Evolutionary conservation across 345 rosid genomes (phyloP).

Genomic region (Eucalyptus polybractea): DNA sequence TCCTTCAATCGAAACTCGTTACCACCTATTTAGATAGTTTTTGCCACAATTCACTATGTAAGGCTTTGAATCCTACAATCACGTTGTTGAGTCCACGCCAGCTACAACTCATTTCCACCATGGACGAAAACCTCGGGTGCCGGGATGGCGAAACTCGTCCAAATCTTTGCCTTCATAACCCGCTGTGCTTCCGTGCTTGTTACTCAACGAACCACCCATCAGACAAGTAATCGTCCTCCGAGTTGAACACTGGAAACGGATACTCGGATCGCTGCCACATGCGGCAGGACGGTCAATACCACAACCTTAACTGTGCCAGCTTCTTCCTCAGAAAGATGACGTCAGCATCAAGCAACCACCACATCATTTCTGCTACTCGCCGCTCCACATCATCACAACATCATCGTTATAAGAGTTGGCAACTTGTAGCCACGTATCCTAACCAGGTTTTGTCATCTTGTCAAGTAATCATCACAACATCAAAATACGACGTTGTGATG

Average conservation of each 20-base stretch:
- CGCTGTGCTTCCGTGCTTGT: too few relatives aligned
- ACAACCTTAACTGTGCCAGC: not conserved
- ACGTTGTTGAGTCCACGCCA: too few relatives aligned
- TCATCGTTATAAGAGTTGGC: not conserved
- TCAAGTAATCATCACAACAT: not conserved
- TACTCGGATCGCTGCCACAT: too few relatives aligned
- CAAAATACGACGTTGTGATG: accelerated
- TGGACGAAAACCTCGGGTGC: not conserved
- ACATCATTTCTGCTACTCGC: too few relatives aligned
- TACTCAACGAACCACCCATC: not conserved
- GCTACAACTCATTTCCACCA: too few relatives aligned
- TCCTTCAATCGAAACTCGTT: too few relatives aligned
- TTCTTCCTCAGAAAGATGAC: not conserved
- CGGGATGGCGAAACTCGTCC: not conserved
- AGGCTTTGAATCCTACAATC: too few relatives aligned
- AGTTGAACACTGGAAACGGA: not conserved
- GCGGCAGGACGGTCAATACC: too few relatives aligned
- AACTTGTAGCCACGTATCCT: not conserved
- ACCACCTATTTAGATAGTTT: too few relatives aligned
- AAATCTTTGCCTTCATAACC: not conserved
- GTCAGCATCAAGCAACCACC: not conserved
- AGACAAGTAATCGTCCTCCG: not conserved
- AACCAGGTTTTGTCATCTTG: not conserved
- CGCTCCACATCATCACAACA: not conserved
- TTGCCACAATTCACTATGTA: too few relatives aligned